Conservation (phyloP, 345 rosid species). For the Aquilaria malaccensis region DNA sequence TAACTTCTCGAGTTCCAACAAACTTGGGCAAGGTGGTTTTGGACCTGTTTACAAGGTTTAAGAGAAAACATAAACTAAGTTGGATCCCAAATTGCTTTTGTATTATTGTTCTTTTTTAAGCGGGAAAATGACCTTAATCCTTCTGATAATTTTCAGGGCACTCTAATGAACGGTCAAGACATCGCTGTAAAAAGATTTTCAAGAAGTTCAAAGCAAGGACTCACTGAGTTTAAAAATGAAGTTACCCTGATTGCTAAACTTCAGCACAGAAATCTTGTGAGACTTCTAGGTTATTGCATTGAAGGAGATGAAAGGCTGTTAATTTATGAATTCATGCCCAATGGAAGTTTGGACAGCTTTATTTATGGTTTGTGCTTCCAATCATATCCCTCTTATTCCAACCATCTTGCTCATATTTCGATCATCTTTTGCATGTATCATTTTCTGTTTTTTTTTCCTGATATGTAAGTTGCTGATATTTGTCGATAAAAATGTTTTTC, state of each 20-base stretch:
- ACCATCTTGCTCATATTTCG: too few relatives aligned
- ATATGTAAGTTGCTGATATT: background rate
- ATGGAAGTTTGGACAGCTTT: slow-evolving; percentile 24
- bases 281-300: slow-evolving; percentile 31
- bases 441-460: background rate
- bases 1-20: background rate
- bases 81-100: too few relatives aligned
- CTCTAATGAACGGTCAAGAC: slow-evolving; percentile 30
- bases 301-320: slow-evolving; percentile 25
- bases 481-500: too few relatives aligned
- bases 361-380: slow-evolving; percentile 14
- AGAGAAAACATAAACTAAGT: too few relatives aligned
- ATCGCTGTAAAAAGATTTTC: slow-evolving; percentile 52
- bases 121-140: too few relatives aligned
- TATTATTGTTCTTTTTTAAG: too few relatives aligned
- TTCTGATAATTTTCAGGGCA: slow-evolving; percentile 24
- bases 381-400: background rate
- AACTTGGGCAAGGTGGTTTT: too few relatives aligned
- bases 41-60: too few relatives aligned
- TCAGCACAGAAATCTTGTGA: slow-evolving; percentile 46
- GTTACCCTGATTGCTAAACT: slow-evolving; percentile 36
- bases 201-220: slow-evolving; percentile 33
- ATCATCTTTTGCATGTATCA: background rate
- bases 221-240: slow-evolving; percentile 39
- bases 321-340: slow-evolving; percentile 30